Percentiles rank a stretch among this genome's conserved stretches.
Conservation (phyloP, 1,284 basidiomycete species). For the Naganishia albida region DNA sequence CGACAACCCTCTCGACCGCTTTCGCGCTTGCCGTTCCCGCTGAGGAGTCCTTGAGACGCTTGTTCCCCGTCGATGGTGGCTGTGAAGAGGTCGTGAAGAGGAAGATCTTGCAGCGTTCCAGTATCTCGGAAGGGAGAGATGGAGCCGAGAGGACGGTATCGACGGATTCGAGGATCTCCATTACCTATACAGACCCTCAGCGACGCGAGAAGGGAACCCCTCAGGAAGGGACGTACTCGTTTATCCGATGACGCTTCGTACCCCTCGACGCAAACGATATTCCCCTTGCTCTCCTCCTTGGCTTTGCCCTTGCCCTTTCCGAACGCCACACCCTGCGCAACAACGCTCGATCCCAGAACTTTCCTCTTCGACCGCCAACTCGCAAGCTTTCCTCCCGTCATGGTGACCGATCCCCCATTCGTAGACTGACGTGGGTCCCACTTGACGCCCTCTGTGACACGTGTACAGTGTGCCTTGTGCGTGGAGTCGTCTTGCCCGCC, state of each 20-base stretch:
- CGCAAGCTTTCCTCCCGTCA: slow-evolving; percentile 25
- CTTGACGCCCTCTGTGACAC: slow-evolving; percentile 50
- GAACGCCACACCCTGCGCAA: slow-evolving; percentile 38
- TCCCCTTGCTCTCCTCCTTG: slow-evolving; percentile 36
- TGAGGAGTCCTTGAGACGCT: slow-evolving; percentile 33
- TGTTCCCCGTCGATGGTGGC: slow-evolving; percentile 29
- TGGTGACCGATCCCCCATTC: slow-evolving; percentile 2
- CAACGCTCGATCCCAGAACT: slow-evolving; percentile 31
- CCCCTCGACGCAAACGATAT: slow-evolving; percentile 46
- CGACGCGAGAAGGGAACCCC: background rate
- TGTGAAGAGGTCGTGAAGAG: slow-evolving; percentile 49
- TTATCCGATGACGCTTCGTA: slow-evolving; percentile 19
- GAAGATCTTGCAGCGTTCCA: slow-evolving; percentile 51
- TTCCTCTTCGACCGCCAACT: slow-evolving; percentile 8
- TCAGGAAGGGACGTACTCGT: slow-evolving; percentile 25
- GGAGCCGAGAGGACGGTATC: slow-evolving; percentile 54
- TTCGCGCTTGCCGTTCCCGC: background rate
- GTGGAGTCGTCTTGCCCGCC: slow-evolving; percentile 46
- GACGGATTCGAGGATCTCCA: slow-evolving; percentile 51
- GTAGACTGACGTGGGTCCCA: slow-evolving; percentile 43
- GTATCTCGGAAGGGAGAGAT: slow-evolving; percentile 46
- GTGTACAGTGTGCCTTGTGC: slow-evolving; percentile 53
- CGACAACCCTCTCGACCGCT: slow-evolving; percentile 49
- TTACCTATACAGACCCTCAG: slow-evolving; percentile 39
- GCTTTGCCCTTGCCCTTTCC: slow-evolving; percentile 30